Conservation (phyloP, 495 filamentous ascomycete genomes). For the Penicillium arizonense region DNA sequence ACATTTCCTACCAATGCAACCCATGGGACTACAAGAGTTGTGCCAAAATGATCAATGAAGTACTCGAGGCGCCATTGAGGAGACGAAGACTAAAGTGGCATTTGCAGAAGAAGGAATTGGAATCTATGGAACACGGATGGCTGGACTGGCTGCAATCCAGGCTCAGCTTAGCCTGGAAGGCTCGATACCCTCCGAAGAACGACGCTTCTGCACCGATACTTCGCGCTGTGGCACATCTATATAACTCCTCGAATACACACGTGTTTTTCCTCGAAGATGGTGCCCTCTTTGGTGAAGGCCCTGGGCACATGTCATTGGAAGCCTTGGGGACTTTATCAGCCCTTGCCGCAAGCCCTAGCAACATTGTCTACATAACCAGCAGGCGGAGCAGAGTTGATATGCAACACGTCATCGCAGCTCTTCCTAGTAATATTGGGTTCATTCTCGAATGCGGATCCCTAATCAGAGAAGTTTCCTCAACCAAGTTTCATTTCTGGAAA, state of each 20-base stretch:
- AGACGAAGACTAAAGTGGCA: constrained; percentile 55
- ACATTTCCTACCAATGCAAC: constrained; percentile 73
- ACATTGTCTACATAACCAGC: constrained; percentile 83
- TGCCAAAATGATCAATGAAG: constrained; percentile 71
- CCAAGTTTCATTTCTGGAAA: too few species aligned
- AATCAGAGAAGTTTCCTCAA: too few species aligned
- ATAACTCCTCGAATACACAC: constrained; percentile 55
- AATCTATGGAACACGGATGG: too few species aligned
- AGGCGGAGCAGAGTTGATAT: constrained; percentile 75
- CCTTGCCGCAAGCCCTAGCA: constrained; percentile 63
- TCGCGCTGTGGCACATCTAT: constrained; percentile 55
- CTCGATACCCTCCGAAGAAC: too few species aligned
- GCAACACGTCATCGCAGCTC: constrained; percentile 58
- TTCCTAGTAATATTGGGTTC: constrained; percentile 64
- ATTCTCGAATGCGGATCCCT: constrained; percentile 81
- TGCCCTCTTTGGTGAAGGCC: constrained; percentile 67
- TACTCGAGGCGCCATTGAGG: constrained; percentile 72
- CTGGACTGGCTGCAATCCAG: constrained; percentile 66
- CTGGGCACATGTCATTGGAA: constrained; percentile 62
- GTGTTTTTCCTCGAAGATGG: constrained; percentile 85
- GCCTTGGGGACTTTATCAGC: constrained; percentile 65
- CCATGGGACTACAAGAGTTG: constrained; percentile 87
- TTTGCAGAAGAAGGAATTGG: too few species aligned
- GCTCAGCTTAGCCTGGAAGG: constrained; percentile 66
- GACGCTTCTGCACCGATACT: constrained; percentile 64